These are phyloP conservation scores for Eudorina sp. DNA, from an alignment of 139 green algal genomes.

Conservation along the genomic window DNA sequence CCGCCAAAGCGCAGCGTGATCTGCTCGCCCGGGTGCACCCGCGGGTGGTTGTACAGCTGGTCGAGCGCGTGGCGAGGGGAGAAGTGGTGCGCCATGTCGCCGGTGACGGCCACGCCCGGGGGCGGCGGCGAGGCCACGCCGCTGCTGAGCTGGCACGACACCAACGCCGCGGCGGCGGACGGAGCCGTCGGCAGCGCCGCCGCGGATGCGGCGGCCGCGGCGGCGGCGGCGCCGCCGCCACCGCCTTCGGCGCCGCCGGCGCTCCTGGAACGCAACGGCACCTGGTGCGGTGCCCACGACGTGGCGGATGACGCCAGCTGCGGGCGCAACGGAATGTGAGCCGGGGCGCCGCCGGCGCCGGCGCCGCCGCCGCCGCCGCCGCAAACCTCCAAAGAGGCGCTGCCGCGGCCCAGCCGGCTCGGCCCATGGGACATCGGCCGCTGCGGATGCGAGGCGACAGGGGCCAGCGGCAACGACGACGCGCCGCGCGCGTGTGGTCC, in stretches of 20 bases:
- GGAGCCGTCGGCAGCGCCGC: background rate
- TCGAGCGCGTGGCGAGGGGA: constrained; percentile 45
- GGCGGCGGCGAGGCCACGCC: constrained; percentile 34
- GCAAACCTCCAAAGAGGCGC: no score
- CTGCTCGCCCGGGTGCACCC: constrained; percentile 39
- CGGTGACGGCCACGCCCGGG: background rate
- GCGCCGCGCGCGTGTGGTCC: no score
- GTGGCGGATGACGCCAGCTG: no score
- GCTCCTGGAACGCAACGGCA: no score
- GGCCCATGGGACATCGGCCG: no score
- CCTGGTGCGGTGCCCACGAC: no score
- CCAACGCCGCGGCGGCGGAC: background rate
- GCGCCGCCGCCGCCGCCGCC: background rate
- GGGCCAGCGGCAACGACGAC: no score
- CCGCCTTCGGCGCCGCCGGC: background rate
- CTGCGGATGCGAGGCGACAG: no score
- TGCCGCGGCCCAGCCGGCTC: no score
- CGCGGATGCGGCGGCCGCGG: background rate
- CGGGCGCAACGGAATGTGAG: no score
- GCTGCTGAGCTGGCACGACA: background rate
- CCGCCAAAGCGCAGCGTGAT: constrained; percentile 46
- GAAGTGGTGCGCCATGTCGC: constrained; percentile 42
- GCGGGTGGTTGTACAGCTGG: constrained; percentile 42
- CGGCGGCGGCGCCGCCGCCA: background rate
- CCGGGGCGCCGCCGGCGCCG: background rate